Conservation (phyloP, 2,329 filamentous ascomycete genomes). For the Aspergillus transmontanensis region DNA sequence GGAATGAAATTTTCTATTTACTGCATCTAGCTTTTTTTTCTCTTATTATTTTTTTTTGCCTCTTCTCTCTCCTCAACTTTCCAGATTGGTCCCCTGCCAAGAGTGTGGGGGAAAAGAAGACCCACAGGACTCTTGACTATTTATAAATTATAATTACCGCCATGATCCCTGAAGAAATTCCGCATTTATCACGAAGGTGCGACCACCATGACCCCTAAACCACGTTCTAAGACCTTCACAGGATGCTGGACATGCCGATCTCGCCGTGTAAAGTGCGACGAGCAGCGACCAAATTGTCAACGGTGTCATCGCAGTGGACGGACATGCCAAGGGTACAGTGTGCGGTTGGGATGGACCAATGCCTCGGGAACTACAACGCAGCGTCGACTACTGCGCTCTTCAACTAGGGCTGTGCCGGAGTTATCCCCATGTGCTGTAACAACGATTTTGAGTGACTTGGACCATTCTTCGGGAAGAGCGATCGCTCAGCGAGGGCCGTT, state of each 20-base stretch:
- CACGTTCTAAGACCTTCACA: constrained; percentile 13
- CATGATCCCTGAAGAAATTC: not conserved
- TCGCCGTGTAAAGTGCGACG: constrained; percentile 20
- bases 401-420: not conserved
- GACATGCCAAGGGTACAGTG: constrained; percentile 24
- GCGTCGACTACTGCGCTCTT: not conserved
- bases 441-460: not conserved
- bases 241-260: constrained; percentile 20
- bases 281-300: constrained; percentile 21
- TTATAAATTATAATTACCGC: not conserved
- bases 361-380: not conserved
- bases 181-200: not conserved
- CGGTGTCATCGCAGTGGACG: constrained; percentile 25
- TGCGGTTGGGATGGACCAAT: constrained; percentile 25
- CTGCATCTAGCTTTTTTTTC: too few species aligned
- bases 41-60: too few species aligned
- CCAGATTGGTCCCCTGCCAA: not conserved
- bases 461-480: not conserved
- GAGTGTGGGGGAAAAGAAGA: not conserved
- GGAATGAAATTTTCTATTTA: not conserved
- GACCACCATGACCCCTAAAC: not conserved
- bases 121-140: not conserved
- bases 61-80: too few species aligned
- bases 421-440: not conserved
- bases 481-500: constrained; percentile 21